Percentiles rank a stretch among this genome's conserved stretches.
Conservation (phyloP, 164 flowering plant genomes). For the Saururus chinensis region DNA sequence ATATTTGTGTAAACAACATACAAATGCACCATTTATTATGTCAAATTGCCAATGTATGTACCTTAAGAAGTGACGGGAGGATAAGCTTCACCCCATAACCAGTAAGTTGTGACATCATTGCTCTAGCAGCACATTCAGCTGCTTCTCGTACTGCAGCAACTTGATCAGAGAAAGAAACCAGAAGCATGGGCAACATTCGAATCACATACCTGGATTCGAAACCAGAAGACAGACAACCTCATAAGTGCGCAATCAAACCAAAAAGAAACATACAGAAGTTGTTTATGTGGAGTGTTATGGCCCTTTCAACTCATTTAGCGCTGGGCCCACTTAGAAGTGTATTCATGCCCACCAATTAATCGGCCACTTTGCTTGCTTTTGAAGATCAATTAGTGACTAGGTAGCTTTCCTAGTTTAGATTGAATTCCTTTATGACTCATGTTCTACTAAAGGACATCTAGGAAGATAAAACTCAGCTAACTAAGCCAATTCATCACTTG, state of each 20-base stretch:
- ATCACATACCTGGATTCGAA: slow-evolving; percentile 74
- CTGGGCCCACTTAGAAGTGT: no score
- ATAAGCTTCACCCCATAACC: slow-evolving; percentile 98
- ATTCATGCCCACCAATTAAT: no score
- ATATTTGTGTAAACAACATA: background rate
- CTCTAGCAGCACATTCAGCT: slow-evolving; percentile 98
- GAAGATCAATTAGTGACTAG: no score
- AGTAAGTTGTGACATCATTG: slow-evolving; percentile 98
- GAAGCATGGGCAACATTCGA: slow-evolving; percentile 79
- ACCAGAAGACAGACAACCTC: background rate
- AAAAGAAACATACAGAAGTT: background rate
- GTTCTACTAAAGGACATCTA: no score
- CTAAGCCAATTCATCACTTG: no score
- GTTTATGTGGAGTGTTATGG: no score
- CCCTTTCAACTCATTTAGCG: no score
- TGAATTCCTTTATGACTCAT: no score
- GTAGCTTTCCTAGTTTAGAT: no score
- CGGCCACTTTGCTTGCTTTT: no score
- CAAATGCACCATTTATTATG: background rate
- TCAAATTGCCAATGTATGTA: slow-evolving; percentile 6
- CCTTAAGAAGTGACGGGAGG: slow-evolving; percentile 97
- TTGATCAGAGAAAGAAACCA: slow-evolving; percentile 96
- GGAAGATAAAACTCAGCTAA: no score
- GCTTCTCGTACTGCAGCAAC: slow-evolving; percentile 97
- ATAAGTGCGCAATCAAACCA: background rate